Base-by-base conservation (phyloP, 176 grass and related monocot species). In the Carex kokanica region DNA sequence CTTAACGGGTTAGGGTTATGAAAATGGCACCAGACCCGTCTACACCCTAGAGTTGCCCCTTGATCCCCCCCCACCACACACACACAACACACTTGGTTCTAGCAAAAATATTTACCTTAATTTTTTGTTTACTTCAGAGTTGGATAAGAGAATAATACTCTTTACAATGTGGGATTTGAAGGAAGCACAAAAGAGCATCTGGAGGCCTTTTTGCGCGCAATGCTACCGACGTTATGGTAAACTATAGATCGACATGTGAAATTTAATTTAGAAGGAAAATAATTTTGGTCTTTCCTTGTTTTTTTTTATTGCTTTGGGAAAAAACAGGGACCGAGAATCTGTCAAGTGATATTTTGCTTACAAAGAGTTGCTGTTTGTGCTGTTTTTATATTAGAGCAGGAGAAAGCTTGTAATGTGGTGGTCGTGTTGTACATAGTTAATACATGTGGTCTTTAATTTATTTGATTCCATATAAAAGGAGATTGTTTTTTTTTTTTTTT, bases 361-460 rank as follows among this genome's bases (percentile, higher is more conserved):
- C 72, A 65, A 65, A 63, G 17, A n/a, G 18, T 57, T 60, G n/a
- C 43, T 62, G 29, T 61, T 80, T 45, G 15, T 65, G 29, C 0
- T 45, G 29, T 5, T 45, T 36, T 38, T 81, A 38, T 45, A 64
- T 81, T 43, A 47, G 78, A 80, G 78, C 55, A n/a, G 56, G 56
- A 15, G 15, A 36, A 9, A 16, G 56, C 6, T 65, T 49, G 58
- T 82, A 82, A 2, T 52, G 45, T 64, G 36, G 79, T 66, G 36
- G 79, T 66, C 21, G 29, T 23, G 16, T 75, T 75, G 79, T 82
- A 82, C 40, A 82, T 65, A 64, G 65, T 66, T 65, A 49, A 82
- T 82, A 64, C 79, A 66, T 66, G 79, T 64, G 32, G 29, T 41
- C 20, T 27, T 74, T 82, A 66, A 66, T 82, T 82, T 82, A 66